Conservation (phyloP, 768 basidiomycete genomes). For the Mycena sanguinolenta region DNA sequence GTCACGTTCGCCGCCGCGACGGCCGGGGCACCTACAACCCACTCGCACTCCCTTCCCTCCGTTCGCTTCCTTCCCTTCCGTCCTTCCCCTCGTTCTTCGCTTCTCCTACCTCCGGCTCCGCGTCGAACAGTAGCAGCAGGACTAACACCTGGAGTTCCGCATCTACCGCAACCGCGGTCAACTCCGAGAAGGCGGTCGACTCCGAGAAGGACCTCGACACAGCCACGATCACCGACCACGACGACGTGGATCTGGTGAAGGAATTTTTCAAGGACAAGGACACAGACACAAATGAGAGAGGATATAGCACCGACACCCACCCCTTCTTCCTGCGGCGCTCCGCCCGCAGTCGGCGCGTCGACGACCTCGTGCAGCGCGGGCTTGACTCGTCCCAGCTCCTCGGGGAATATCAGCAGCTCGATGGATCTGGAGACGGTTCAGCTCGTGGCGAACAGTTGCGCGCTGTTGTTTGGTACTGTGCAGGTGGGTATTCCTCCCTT, state of each 20-base stretch:
- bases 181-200: not conserved
- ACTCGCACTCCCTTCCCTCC: constrained; percentile 13
- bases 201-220: not conserved
- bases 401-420: not conserved
- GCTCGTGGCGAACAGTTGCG: constrained; percentile 24
- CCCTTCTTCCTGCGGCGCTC: constrained; percentile 34
- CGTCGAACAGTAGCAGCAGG: not conserved
- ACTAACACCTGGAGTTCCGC: not conserved
- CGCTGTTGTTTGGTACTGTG: constrained; percentile 26
- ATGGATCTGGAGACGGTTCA: constrained; percentile 12
- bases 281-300: not conserved
- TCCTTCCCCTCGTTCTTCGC: not conserved
- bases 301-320: constrained; percentile 21
- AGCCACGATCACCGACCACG: not conserved
- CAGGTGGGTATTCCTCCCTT: constrained; percentile 13
- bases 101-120: too few relatives aligned
- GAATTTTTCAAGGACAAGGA: too few relatives aligned
- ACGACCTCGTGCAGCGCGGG: constrained; percentile 22
- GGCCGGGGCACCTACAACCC: constrained; percentile 23
- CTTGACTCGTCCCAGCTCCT: constrained; percentile 18
- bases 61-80: not conserved
- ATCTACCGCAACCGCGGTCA: not conserved
- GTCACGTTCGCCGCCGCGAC: constrained; percentile 29
- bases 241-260: too few relatives aligned
- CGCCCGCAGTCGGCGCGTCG: not conserved